A percentile compares a stretch with the other conserved stretches of the same genome.
Conservation (phyloP, 2,329 filamentous ascomycete species). For the Drechslerella coelobrocha region DNA sequence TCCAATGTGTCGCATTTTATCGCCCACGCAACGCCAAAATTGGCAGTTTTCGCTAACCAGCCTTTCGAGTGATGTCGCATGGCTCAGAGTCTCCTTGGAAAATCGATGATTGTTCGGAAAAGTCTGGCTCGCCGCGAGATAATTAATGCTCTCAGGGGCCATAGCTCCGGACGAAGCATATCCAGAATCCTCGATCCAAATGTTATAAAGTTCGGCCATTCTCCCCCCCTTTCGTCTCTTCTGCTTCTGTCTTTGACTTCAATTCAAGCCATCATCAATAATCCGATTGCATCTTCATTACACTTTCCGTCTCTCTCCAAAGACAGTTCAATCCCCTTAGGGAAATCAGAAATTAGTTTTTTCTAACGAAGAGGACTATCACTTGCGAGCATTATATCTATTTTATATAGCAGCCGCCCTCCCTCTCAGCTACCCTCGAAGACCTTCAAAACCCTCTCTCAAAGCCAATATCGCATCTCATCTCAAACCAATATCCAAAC, state of each 20-base stretch:
- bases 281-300: conserved; percentile 33
- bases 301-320: conserved; percentile 6
- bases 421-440: neutral
- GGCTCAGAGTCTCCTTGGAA: conserved; percentile 42
- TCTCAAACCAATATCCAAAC: conserved; percentile 15
- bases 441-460: neutral
- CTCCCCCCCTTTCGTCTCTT: conserved; percentile 26
- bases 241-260: conserved; percentile 51
- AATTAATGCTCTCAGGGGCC: conserved; percentile 31
- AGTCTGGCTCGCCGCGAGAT: conserved; percentile 41
- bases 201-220: conserved; percentile 49
- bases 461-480: conserved; percentile 19
- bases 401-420: neutral
- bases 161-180: conserved; percentile 47
- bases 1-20: conserved; percentile 35
- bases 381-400: too few species aligned
- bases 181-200: conserved; percentile 37
- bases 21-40: conserved; percentile 42
- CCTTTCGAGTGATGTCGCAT: conserved; percentile 32
- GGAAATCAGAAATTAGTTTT: neutral
- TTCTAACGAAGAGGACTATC: neutral
- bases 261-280: conserved; percentile 46
- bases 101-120: conserved; percentile 40
- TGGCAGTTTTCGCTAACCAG: conserved; percentile 51
- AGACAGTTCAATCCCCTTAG: neutral